Evolutionary conservation across 2,329 filamentous ascomycete species (phyloP), one percentile per base, ranked within the genome.

Genomic region (Tolypocladium capitatum): DNA sequence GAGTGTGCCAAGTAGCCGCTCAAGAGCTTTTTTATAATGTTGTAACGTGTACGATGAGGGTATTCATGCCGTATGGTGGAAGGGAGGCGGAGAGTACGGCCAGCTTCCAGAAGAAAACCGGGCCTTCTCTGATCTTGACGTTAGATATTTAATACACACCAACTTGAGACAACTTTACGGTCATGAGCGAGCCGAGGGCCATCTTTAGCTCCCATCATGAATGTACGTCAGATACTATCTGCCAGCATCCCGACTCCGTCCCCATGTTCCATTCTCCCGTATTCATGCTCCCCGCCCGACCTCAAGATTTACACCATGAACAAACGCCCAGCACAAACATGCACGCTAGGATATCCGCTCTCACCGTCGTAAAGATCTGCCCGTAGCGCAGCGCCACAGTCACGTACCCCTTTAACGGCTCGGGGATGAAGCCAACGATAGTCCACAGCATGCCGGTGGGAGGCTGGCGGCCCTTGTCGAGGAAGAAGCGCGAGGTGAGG

Each of bases 341-440:
- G 50, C 84, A 80, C 2, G 84, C 78, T 69, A 89, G 70, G n/a
- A 85, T 80, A 62, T 91, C 85, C 31, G 73, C 74, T 58, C 83
- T 75, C 24, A 90, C 78, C 5, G 84, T 86, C 47, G 74, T 77
- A 54, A 84, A 83, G 47, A 90, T 86, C 61, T 82, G 76, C 18
- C 74, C 74, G 61, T 89, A 90, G 53, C 80, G 70, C 58, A 83
- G 68, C 34, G 70, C 71, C 28, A 82, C 69, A 57, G 74, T 71
- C 20, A 85, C 62, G 58, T 83, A 84, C 4, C 76, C 74, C 56
- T 72, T 76, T 48, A 78, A 74, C 1, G 78, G 78, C 54, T 76
- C 73, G 2, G 86, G 86, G 53, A 91, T 60, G 56, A 88, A 78
- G 5, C 78, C 74, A 5, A 75, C 70, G 36, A 83, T 66, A 24